Conservation (phyloP, 192 early-diverging fungal species). For the Coemansia sp. region DNA sequence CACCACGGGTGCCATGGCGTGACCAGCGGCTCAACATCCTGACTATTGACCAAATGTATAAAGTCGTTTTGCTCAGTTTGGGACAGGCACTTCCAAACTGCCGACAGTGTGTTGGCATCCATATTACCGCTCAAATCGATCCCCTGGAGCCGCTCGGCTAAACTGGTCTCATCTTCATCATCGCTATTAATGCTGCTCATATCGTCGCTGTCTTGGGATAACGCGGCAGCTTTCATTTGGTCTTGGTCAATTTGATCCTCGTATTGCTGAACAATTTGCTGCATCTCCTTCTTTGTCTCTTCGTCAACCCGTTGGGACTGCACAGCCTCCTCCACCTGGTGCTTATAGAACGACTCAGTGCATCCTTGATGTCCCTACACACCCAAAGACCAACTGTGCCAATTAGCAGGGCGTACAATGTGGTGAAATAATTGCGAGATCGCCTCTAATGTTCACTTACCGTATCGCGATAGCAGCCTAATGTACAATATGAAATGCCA, state of each 20-base stretch:
- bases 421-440: background rate
- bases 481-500: slow-evolving; percentile 35
- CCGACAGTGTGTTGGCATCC: slow-evolving; percentile 2
- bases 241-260: slow-evolving; percentile 26
- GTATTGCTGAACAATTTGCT: slow-evolving; percentile 27
- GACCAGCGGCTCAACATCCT: slow-evolving; percentile 18
- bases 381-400: background rate
- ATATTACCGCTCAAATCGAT: slow-evolving; percentile 18
- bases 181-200: background rate
- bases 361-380: slow-evolving; percentile 28
- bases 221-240: background rate
- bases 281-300: slow-evolving; percentile 39
- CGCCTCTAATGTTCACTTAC: slow-evolving; percentile 3
- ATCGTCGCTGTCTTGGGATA: background rate
- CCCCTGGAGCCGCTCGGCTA: slow-evolving; percentile 27
- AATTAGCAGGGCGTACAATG: background rate
- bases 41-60: slow-evolving; percentile 13
- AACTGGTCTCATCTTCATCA: background rate
- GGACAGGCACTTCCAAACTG: slow-evolving; percentile 34
- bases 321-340: slow-evolving; percentile 34
- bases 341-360: slow-evolving; percentile 47
- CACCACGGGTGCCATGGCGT: slow-evolving; percentile 46
- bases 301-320: slow-evolving; percentile 35
- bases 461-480: slow-evolving; percentile 44
- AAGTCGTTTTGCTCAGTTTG: slow-evolving; percentile 25